Conservation (phyloP, 306 rosid genomes). For the Carpinus viminea region DNA sequence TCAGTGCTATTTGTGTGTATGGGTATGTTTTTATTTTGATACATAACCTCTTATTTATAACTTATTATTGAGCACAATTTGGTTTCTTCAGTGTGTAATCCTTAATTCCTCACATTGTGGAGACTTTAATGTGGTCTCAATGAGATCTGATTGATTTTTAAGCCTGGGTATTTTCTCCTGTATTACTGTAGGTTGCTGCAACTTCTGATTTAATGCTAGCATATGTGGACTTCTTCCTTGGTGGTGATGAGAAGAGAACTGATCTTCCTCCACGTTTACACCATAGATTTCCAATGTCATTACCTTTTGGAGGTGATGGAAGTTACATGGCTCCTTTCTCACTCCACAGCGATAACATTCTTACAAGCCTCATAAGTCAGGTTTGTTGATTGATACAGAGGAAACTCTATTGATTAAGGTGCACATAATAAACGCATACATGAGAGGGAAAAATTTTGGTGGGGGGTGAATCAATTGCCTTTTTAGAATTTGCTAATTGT, state of each 20-base stretch:
- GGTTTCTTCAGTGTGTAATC: slow-evolving; percentile 13
- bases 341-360: slow-evolving; percentile 84
- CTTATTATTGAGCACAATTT: neutral
- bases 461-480: neutral
- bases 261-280: slow-evolving; percentile 90
- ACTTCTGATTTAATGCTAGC: slow-evolving; percentile 96
- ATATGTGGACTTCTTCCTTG: slow-evolving; percentile 91
- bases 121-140: neutral
- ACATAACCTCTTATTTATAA: neutral
- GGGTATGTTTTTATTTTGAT: slow-evolving; percentile 10
- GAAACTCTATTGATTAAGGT: slow-evolving; percentile 12
- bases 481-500: neutral
- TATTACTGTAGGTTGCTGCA: slow-evolving; percentile 74
- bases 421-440: neutral
- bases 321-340: slow-evolving; percentile 93
- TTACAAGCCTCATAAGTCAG: slow-evolving; percentile 98
- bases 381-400: slow-evolving; percentile 49
- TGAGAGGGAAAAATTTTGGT: neutral
- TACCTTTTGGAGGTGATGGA: slow-evolving; percentile 98
- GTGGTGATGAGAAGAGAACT: slow-evolving; percentile 95
- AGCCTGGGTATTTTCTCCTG: slow-evolving; percentile 22
- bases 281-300: slow-evolving; percentile 79
- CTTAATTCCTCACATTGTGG: neutral
- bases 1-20: slow-evolving; percentile 13
- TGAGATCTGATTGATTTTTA: slow-evolving; percentile 4